phyloP scores from a whole-genome alignment of 192 early-diverging fungal genomes.

The Podochytrium sp. region DNA sequence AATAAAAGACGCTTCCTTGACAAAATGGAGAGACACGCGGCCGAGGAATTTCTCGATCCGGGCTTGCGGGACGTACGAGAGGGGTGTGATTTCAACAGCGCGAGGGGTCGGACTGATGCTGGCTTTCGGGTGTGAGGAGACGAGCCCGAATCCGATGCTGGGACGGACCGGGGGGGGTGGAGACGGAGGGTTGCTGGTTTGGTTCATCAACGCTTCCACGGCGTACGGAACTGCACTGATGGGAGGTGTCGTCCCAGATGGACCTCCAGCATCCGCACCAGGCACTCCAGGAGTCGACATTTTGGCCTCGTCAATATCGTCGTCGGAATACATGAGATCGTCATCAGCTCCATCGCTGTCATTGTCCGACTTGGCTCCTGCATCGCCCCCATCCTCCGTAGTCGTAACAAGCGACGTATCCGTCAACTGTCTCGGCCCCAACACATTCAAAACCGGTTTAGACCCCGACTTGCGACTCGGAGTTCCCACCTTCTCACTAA shows the following conservation, averaged over 20 bases:
- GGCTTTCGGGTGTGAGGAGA: not conserved
- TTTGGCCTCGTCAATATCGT: conserved; percentile 15
- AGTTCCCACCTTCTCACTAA: not conserved
- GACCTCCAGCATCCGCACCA: too few relatives aligned
- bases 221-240: too few relatives aligned
- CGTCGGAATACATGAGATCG: conserved; percentile 13
- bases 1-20: conserved; percentile 66
- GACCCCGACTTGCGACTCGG: conserved; percentile 14
- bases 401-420: not conserved
- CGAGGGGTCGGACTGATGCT: conserved; percentile 6
- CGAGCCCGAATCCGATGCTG: not conserved
- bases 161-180: conserved; percentile 5
- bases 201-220: too few relatives aligned
- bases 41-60: conserved; percentile 64
- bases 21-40: conserved; percentile 78
- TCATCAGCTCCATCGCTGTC: conserved; percentile 16
- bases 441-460: not conserved
- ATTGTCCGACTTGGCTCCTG: not conserved
- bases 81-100: conserved; percentile 68
- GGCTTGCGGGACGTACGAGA: conserved; percentile 64
- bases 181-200: not conserved
- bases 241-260: too few relatives aligned
- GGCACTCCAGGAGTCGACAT: too few relatives aligned
- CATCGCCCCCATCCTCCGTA: not conserved
- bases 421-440: conserved; percentile 12